Percentiles rank a stretch among this genome's conserved stretches.
phyloP scores from a whole-genome alignment of 2,329 filamentous ascomycete genomes.

The Aspergillus sp. region DNA sequence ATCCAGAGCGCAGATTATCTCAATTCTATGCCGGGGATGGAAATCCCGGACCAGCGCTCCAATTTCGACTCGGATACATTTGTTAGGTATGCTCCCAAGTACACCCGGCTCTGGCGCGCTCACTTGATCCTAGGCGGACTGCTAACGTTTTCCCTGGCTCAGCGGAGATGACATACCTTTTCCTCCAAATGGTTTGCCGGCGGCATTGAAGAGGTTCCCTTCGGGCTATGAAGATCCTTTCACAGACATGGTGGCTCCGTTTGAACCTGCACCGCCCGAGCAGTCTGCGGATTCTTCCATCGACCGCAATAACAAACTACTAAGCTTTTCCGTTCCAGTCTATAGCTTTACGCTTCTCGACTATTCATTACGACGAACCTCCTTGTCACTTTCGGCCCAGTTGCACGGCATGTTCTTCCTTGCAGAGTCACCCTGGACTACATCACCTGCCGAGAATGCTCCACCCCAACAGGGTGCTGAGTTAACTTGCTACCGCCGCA shows the following conservation, averaged over 20 bases:
- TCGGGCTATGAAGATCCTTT: conserved; percentile 52
- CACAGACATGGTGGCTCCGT: conserved; percentile 48
- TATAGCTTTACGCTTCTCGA: conserved; percentile 62
- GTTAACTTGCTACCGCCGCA: conserved; percentile 91
- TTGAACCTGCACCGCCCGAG: conserved; percentile 45
- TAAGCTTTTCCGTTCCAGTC: conserved; percentile 69
- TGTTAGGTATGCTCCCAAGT: conserved; percentile 53
- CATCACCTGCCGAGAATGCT: conserved; percentile 54
- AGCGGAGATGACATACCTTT: conserved; percentile 55
- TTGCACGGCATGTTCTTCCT: conserved; percentile 70
- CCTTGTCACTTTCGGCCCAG: conserved; percentile 60
- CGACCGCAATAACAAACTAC: conserved; percentile 67
- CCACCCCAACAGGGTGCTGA: conserved; percentile 60
- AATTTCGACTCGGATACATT: conserved; percentile 62
- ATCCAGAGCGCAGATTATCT: conserved; percentile 50
- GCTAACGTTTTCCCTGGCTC: conserved; percentile 1
- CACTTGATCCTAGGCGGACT: not conserved
- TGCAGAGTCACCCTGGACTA: conserved; percentile 63
- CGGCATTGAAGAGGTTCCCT: conserved; percentile 50
- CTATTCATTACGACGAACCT: conserved; percentile 56
- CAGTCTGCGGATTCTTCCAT: conserved; percentile 57
- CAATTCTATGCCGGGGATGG: conserved; percentile 52
- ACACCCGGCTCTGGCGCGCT: not conserved
- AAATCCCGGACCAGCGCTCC: conserved; percentile 58
- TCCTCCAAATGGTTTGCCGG: conserved; percentile 43